Evolutionary conservation across 2,329 filamentous ascomycete species (phyloP).

Genomic region (Verticillium zaregamsianum): DNA sequence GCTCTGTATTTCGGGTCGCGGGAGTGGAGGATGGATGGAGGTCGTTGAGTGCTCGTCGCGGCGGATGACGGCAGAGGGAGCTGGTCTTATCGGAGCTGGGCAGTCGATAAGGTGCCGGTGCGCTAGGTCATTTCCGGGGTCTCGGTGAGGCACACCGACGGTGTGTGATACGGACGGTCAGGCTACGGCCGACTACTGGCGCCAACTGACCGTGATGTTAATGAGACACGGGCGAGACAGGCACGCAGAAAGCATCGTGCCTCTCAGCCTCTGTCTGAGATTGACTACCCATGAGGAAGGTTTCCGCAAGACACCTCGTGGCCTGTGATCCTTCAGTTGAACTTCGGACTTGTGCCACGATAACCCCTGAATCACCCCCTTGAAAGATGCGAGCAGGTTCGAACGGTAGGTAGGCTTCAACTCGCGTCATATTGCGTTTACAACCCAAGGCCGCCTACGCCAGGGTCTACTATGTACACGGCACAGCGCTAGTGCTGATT

Average conservation of each 20-base stretch:
- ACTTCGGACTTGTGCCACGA: background rate
- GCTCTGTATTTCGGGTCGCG: constrained; percentile 1
- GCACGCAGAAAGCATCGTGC: background rate
- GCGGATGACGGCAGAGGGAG: background rate
- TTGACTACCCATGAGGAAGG: background rate
- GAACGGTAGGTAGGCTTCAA: background rate
- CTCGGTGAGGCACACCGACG: background rate
- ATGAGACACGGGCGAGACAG: background rate
- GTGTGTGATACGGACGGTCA: too few species aligned
- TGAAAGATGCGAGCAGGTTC: background rate
- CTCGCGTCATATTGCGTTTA: background rate
- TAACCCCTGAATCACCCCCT: background rate
- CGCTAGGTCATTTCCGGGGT: background rate
- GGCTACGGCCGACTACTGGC: background rate
- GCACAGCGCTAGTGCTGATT: too few species aligned
- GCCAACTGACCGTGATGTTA: too few species aligned
- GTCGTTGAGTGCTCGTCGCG: constrained; percentile 5
- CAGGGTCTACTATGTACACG: too few species aligned
- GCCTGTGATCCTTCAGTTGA: background rate
- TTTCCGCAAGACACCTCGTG: background rate
- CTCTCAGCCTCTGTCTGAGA: background rate
- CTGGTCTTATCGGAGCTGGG: constrained; percentile 11
- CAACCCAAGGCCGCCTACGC: too few species aligned
- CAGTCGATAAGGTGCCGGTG: constrained; percentile 7
- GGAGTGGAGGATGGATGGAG: constrained; percentile 6